Evolutionary conservation across 2,329 filamentous ascomycete species (phyloP).

Genomic region (Malbranchea zuffiana): DNA sequence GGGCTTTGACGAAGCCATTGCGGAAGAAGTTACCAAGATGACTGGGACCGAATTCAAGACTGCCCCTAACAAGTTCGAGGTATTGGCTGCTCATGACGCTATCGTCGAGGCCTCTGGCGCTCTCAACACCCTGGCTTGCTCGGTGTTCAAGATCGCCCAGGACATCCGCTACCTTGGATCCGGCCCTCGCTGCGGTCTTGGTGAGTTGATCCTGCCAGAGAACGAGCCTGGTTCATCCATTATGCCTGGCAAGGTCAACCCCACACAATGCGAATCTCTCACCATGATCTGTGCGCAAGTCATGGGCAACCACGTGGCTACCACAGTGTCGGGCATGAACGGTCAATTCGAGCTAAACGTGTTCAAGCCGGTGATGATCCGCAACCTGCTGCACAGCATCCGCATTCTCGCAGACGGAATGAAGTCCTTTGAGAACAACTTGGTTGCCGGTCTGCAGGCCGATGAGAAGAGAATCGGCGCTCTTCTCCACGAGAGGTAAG

Average conservation of each 20-base stretch:
- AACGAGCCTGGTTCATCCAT: slow-evolving; percentile 97
- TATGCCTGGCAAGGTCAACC: slow-evolving; percentile 99
- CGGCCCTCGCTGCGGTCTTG: slow-evolving; percentile 87
- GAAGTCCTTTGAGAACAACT: slow-evolving; percentile 88
- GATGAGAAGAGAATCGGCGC: slow-evolving; percentile 86
- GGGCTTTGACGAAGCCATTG: slow-evolving; percentile 89
- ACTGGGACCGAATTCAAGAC: slow-evolving; percentile 90
- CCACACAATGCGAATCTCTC: slow-evolving; percentile 92
- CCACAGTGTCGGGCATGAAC: slow-evolving; percentile 90
- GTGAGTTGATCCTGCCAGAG: slow-evolving; percentile 85
- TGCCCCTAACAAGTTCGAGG: slow-evolving; percentile 98
- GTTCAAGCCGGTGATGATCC: slow-evolving; percentile 94
- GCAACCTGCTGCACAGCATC: slow-evolving; percentile 86
- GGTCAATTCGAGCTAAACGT: slow-evolving; percentile 99
- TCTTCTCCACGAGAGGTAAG: slow-evolving; percentile 89
- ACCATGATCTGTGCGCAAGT: slow-evolving; percentile 98
- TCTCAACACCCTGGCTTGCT: slow-evolving; percentile 82
- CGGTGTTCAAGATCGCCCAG: slow-evolving; percentile 95
- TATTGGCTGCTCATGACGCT: slow-evolving; percentile 88
- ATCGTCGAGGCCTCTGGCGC: slow-evolving; percentile 88
- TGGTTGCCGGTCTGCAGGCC: slow-evolving; percentile 76
- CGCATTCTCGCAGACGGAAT: slow-evolving; percentile 84
- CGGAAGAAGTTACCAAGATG: slow-evolving; percentile 80
- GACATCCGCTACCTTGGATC: slow-evolving; percentile 95
- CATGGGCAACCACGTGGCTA: slow-evolving; percentile 91